phyloP scores from a whole-genome alignment of 768 basidiomycete genomes.

The Thelephora aurantiotincta region DNA sequence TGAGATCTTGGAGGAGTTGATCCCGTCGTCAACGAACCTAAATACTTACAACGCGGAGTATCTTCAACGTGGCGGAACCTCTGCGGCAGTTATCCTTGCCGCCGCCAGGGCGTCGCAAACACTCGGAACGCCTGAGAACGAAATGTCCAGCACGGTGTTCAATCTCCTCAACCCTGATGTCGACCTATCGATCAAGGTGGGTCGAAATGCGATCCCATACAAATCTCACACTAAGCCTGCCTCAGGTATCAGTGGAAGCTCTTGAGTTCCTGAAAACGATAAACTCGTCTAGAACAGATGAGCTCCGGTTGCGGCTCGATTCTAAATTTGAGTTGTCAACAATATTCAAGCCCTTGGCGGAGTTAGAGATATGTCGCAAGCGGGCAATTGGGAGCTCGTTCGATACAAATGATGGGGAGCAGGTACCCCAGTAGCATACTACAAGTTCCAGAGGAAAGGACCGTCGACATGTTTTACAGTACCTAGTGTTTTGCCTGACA shows the following conservation, averaged over 20 bases:
- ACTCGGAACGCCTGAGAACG: constrained; percentile 35
- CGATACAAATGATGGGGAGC: not conserved
- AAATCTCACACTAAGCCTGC: not conserved
- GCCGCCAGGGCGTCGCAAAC: constrained; percentile 39
- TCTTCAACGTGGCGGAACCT: constrained; percentile 44
- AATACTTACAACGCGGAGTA: constrained; percentile 65
- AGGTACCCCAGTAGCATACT: not conserved
- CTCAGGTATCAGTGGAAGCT: constrained; percentile 37
- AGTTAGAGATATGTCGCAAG: constrained; percentile 28
- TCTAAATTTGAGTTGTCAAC: constrained; percentile 46
- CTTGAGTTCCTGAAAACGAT: constrained; percentile 34
- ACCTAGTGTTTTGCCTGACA: no score
- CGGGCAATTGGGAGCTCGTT: constrained; percentile 4
- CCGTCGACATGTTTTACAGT: no score
- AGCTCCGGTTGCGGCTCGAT: constrained; percentile 44
- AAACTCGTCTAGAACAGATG: constrained; percentile 38
- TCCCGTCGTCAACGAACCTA: constrained; percentile 43
- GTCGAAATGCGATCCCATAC: constrained; percentile 6
- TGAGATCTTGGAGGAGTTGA: constrained; percentile 30
- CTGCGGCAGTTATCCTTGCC: constrained; percentile 42
- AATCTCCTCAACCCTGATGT: constrained; percentile 28
- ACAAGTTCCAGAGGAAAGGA: no score
- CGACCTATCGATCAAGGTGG: constrained; percentile 33
- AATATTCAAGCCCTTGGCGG: constrained; percentile 43
- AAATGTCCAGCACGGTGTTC: constrained; percentile 49